Conservation (phyloP, 768 basidiomycete genomes). For the Mycena pura region DNA sequence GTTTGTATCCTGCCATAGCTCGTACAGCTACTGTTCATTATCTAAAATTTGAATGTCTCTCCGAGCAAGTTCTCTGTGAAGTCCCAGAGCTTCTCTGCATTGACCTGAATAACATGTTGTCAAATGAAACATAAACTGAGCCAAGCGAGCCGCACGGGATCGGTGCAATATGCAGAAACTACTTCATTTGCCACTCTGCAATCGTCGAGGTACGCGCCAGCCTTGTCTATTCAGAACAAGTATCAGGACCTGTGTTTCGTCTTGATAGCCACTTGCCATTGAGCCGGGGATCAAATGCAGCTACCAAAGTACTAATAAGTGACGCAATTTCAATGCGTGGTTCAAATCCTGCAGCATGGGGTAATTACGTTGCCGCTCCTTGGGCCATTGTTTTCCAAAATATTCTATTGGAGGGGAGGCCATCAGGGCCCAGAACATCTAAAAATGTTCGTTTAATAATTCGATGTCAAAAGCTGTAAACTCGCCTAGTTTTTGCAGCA, state of each 20-base stretch:
- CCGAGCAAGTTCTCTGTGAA: background rate
- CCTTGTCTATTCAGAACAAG: background rate
- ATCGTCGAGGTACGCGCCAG: slow-evolving; percentile 8
- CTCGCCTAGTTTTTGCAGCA: background rate
- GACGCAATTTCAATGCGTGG: background rate
- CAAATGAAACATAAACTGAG: background rate
- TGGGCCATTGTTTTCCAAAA: background rate
- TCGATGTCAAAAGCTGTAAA: background rate
- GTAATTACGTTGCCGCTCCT: background rate
- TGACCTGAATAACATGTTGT: background rate
- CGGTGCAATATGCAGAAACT: background rate
- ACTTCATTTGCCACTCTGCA: background rate
- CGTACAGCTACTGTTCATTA: too few relatives aligned
- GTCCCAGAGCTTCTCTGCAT: slow-evolving; percentile 1
- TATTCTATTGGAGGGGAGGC: background rate
- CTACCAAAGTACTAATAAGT: slow-evolving; percentile 1
- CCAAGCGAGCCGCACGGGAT: background rate
- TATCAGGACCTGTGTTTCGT: background rate
- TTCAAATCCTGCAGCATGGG: too few relatives aligned
- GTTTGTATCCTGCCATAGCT: too few relatives aligned
- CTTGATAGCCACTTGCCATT: background rate
- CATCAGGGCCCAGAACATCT: background rate
- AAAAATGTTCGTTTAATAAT: background rate
- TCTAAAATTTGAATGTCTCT: background rate
- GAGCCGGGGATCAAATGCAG: slow-evolving; percentile 8